Percentiles rank a stretch among this genome's conserved stretches.
Conservation (phyloP, 2,329 filamentous ascomycete genomes). For the Pseudopyricularia cyperi region DNA sequence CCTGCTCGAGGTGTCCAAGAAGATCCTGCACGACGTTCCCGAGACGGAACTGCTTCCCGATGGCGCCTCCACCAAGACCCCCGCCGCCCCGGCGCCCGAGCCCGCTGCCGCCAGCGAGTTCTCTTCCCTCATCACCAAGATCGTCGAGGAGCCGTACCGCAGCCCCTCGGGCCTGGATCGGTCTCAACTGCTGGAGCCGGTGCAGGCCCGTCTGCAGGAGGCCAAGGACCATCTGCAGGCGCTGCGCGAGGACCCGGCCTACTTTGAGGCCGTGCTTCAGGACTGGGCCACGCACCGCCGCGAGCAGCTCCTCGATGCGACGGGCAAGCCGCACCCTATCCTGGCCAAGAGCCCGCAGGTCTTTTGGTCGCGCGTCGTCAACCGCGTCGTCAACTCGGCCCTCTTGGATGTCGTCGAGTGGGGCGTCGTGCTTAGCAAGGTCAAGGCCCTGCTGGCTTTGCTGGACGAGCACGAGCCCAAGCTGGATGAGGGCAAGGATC, state of each 20-base stretch:
- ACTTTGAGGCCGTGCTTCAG: conserved; percentile 3
- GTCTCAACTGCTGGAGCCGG: conserved; percentile 2
- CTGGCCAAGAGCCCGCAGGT: background rate
- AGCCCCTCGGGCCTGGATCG: conserved; percentile 2
- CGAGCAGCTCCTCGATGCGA: conserved; percentile 3
- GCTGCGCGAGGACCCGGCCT: conserved; percentile 8
- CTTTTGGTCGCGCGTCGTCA: conserved; percentile 1
- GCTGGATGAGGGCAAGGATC: background rate
- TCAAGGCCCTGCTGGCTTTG: conserved; percentile 3
- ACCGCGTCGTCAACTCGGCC: conserved; percentile 4
- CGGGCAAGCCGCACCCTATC: conserved; percentile 1
- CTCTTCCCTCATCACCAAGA: background rate
- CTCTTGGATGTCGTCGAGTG: conserved; percentile 7
- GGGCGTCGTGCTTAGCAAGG: conserved; percentile 7
- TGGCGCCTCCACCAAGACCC: background rate
- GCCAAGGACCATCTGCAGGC: conserved; percentile 8
- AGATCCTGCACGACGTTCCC: conserved; percentile 2
- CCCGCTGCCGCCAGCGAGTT: background rate
- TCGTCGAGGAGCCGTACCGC: conserved; percentile 7
- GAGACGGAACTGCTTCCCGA: background rate
- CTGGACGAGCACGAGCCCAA: conserved; percentile 3
- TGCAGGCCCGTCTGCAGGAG: conserved; percentile 5
- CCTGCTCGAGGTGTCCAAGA: conserved; percentile 1
- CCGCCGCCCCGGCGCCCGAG: background rate
- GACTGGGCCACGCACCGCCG: conserved; percentile 6